Evolutionary conservation across 2,329 filamentous ascomycete species (phyloP).

Genomic region (Stachybotrys chartarum): DNA sequence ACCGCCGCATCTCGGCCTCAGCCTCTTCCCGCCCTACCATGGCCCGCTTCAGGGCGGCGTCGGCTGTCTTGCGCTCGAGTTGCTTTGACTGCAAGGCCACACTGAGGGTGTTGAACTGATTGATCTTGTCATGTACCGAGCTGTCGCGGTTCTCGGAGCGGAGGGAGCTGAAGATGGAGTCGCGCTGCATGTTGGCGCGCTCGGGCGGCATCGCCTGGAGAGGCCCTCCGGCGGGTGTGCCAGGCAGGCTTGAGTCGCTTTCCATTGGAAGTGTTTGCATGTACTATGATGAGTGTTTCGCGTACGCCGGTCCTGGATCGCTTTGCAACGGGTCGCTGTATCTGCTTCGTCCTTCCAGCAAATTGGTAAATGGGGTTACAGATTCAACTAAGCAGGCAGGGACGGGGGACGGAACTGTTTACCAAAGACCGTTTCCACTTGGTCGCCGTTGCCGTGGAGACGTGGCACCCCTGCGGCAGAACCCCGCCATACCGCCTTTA

Average conservation of each 20-base stretch:
- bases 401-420: background rate
- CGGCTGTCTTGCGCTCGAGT: conserved; percentile 56
- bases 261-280: conserved; percentile 28
- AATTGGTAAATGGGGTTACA: background rate
- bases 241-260: conserved; percentile 38
- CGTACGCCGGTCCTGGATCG: background rate
- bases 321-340: background rate
- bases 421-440: background rate
- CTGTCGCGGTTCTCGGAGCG: conserved; percentile 43
- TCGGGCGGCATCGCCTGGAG: conserved; percentile 57
- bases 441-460: conserved; percentile 6
- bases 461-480: background rate
- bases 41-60: conserved; percentile 58
- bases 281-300: background rate
- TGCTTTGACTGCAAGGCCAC: conserved; percentile 54
- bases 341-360: background rate
- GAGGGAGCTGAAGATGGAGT: conserved; percentile 27
- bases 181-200: conserved; percentile 47
- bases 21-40: conserved; percentile 65
- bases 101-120: conserved; percentile 64
- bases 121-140: conserved; percentile 60
- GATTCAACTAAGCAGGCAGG: background rate
- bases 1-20: conserved; percentile 58
- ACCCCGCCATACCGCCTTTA: background rate
- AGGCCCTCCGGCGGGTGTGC: conserved; percentile 45